Evolutionary conservation across 2,329 filamentous ascomycete genomes (phyloP), one percentile per base, ranked within the genome.

Genomic region (Albophoma yamanashiensis): DNA sequence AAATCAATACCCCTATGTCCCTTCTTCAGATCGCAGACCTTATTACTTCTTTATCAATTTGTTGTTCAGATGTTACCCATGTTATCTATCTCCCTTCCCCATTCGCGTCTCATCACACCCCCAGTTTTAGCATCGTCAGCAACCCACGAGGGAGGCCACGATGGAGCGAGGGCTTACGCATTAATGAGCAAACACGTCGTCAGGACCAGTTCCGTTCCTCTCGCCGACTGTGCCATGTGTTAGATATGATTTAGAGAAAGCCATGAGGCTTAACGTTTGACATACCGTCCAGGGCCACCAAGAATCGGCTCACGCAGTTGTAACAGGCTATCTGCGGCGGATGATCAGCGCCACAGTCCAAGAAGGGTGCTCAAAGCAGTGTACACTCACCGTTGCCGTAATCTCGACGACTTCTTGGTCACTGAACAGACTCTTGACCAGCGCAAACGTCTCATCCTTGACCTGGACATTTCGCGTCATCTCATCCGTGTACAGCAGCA

Each of bases 291-390:
- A 96, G 73, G 17, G 91, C 91, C 25, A 95, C 90, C 65, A 95
- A 73, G 66, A 95, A 92, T 38, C 91, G 82, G 71, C 88, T 92
- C 20, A 95, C 90, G 69, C 89, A 92, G 71, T 95, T 95, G 71
- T 95, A 95, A 59, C 84, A 85, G 15, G 89, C 89, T 65, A 84
- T 72, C 80, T 82, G 56, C 12, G 20, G 50, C 31, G 3, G 22
- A n/a, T 22, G 31, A 7, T 55, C 31, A 55, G 31, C 9, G 20
- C 50, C 50, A 36, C 31, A 17, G 50, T 55, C 20, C 12, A 3
- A 11, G 20, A 12, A 4, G 6, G 5, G 15, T 22, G 31, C 22
- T 11, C 7, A n/a, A 8, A 55, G 11, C 20, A 22, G 12, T 22
- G 50, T 14, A 9, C 34, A 68, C 79, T 69, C 59, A 91, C 82